Conservation (phyloP, 2,329 filamentous ascomycete species). For the Fonsecaea monophora region DNA sequence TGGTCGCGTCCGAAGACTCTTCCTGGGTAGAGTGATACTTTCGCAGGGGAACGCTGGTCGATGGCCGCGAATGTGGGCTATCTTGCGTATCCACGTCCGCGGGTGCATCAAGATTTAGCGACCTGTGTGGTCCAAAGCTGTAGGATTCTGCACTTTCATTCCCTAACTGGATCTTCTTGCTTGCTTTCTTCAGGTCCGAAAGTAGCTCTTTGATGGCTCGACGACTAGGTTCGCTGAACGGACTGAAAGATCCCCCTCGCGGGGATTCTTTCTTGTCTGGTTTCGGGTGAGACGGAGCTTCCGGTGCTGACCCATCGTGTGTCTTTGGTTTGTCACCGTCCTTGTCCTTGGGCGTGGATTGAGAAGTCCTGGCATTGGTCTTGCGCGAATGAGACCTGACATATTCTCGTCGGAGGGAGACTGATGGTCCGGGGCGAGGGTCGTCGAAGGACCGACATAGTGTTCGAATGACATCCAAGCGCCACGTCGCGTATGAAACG, state of each 20-base stretch:
- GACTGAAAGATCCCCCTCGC: constrained; percentile 24
- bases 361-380: not conserved
- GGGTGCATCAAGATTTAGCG: not conserved
- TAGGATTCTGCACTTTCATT: constrained; percentile 9
- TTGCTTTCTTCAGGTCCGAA: not conserved
- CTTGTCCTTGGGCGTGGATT: not conserved
- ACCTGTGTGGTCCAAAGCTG: not conserved
- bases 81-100: not conserved
- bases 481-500: constrained; percentile 36
- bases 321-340: not conserved
- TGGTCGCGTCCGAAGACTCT: constrained; percentile 17
- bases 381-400: not conserved
- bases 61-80: not conserved
- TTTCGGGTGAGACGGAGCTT: not conserved
- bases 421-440: not conserved
- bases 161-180: constrained; percentile 3
- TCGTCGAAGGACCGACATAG: constrained; percentile 16
- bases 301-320: not conserved
- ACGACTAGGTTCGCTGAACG: constrained; percentile 17
- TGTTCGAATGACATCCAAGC: constrained; percentile 26
- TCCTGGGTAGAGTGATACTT: constrained; percentile 1
- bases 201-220: constrained; percentile 2
- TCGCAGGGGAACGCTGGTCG: not conserved
- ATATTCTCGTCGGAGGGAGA: not conserved
- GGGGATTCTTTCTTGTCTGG: not conserved